Base-by-base conservation (phyloP, 345 rosid species). In the Tarenaya hassleriana region DNA sequence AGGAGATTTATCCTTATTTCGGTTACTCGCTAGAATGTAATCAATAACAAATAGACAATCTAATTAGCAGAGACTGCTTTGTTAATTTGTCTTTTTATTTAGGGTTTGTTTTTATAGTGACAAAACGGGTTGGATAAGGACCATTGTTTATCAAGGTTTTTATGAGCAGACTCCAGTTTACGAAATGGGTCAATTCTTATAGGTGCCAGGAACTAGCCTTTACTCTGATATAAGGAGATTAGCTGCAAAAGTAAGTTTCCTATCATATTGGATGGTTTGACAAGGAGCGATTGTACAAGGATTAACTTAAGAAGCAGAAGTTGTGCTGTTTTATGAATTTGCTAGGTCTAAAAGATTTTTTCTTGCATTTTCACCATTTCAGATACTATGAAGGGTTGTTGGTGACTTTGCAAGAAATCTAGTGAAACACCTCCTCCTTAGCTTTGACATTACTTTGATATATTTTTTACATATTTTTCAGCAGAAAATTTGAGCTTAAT, bases 1-100 rank as follows among this genome's bases (percentile, higher is more conserved):
- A 42, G 43, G 57, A 56, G 35, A 34, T 31, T 42, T 50, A 43
- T 41, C 29, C 43, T 14, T 35, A 55, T 56, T 50, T 48, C 34
- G 43, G 41, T 20, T 56, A 47, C 63, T 20, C 14, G 50, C 29
- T 14, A 50, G 44, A 50, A 56, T 24, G 9, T 51, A 27, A 42
- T 11, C 47, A 58, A 15, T 19, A 41, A 37, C 32, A 29, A 41
- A 31, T 37, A 44, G 37, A 48, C 48, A 53, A 47, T 44, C 34
- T 61, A 45, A 16, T 27, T 39, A 53, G 35, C 32, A 16, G 39
- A 45, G 19, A 14, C 14, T n/a, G 14, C 47, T 41, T n/a, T 49
- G 40, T 42, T 34, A 41, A 18, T 47, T 34, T 52, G 34, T 35
- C 12, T n/a, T 60, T n/a, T 6, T 19, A 20, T 32, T 16, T 50